These are phyloP conservation scores for Trichosporon sp. DNA, from an alignment of 1,284 basidiomycete genomes.

Conservation along the genomic window DNA sequence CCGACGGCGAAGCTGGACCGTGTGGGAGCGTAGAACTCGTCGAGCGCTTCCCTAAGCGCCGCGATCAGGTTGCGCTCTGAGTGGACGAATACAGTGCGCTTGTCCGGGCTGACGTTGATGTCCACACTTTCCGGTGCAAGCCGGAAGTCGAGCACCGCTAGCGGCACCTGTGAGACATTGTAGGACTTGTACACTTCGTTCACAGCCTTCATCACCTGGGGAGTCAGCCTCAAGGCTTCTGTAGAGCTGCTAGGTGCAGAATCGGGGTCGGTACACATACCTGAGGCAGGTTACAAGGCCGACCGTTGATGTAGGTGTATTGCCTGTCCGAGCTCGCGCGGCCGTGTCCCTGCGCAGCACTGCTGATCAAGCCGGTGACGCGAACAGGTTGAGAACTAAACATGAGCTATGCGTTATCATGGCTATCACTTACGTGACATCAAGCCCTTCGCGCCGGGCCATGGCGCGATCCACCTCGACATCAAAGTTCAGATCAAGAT, in stretches of 20 bases:
- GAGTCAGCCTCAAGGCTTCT: neutral
- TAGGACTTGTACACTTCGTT: conserved; percentile 86
- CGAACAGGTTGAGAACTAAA: conserved; percentile 35
- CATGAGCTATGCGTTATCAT: neutral
- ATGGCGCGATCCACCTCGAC: conserved; percentile 61
- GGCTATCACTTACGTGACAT: conserved; percentile 26
- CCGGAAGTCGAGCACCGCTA: conserved; percentile 77
- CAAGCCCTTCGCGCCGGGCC: conserved; percentile 41
- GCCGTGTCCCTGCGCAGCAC: conserved; percentile 55
- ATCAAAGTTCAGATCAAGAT: conserved; percentile 66
- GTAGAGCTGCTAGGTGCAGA: neutral
- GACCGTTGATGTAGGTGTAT: conserved; percentile 89
- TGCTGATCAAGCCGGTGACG: conserved; percentile 43
- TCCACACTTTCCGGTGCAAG: conserved; percentile 81
- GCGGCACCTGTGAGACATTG: conserved; percentile 73
- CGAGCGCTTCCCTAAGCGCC: conserved; percentile 67
- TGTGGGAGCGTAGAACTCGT: conserved; percentile 61
- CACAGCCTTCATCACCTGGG: conserved; percentile 72
- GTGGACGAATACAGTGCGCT: conserved; percentile 88
- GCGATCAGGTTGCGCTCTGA: conserved; percentile 77
- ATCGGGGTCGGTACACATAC: too few species aligned
- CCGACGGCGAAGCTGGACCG: conserved; percentile 65
- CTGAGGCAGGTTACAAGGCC: conserved; percentile 77
- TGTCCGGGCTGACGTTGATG: conserved; percentile 95
- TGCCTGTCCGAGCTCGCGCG: conserved; percentile 77